Conservation (phyloP, 129 eudicot genomes). For the Flaveria trinervia region DNA sequence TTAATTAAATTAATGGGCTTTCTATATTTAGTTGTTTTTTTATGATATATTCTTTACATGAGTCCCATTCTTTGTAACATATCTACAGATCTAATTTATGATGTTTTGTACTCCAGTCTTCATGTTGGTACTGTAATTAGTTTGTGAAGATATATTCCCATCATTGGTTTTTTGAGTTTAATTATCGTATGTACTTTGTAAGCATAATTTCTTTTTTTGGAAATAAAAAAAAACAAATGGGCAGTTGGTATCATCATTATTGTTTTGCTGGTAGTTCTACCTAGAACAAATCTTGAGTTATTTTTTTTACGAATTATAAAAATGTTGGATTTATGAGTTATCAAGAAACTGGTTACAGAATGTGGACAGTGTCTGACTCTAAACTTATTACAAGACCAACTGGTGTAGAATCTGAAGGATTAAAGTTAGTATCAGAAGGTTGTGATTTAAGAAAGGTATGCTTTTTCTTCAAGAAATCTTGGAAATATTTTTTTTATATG, state of each 20-base stretch:
- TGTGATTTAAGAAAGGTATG: slow-evolving; percentile 73
- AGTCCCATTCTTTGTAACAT: slow-evolving; percentile 20
- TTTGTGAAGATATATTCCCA: slow-evolving; percentile 16
- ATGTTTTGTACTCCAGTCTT: slow-evolving; percentile 8
- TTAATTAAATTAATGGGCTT: slow-evolving; percentile 11
- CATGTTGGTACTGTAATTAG: slow-evolving; percentile 11
- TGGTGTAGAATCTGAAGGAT: slow-evolving; percentile 57
- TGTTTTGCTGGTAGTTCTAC: neutral
- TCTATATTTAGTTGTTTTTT: slow-evolving; percentile 14
- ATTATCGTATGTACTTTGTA: slow-evolving; percentile 25
- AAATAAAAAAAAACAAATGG: slow-evolving; percentile 4
- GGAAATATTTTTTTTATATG: neutral
- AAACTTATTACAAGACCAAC: slow-evolving; percentile 66
- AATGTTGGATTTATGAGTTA: slow-evolving; percentile 18
- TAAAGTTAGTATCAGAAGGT: slow-evolving; percentile 74
- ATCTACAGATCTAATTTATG: slow-evolving; percentile 35
- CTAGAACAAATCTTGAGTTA: neutral
- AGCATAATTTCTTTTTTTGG: slow-evolving; percentile 2
- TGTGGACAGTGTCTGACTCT: slow-evolving; percentile 70
- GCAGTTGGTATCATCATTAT: slow-evolving; percentile 23
- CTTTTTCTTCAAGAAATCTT: slow-evolving; percentile 25
- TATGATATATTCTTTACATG: slow-evolving; percentile 24
- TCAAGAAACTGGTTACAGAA: slow-evolving; percentile 50
- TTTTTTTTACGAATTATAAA: neutral
- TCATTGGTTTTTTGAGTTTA: slow-evolving; percentile 21